Evolutionary conservation across 495 filamentous ascomycete species (phyloP), one percentile per base, ranked within the genome.

Genomic region (Talaromyces thailandensis): DNA sequence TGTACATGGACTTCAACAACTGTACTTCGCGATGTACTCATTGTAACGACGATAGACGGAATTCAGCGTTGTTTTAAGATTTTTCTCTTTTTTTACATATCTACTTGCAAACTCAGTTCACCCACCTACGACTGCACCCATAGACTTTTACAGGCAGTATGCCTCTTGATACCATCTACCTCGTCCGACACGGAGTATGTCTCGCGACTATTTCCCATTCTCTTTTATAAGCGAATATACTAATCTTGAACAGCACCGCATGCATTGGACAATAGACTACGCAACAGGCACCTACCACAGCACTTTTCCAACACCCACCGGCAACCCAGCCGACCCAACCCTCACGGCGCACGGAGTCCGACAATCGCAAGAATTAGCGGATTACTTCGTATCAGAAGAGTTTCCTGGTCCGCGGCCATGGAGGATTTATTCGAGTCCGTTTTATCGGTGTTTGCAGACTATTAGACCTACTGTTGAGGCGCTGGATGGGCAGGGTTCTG

Each of bases 381-480:
- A 72, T 4, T 80, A 91, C 52, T 74, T 97, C 25, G 50, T 72
- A n/a, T 70, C 71, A 4, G 68, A 87, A 4, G 70, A 86, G 24
- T 88, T 91, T 11, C 81, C 86, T 35, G 79, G 89, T 57, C 88
- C 92, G 25, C 81, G 84, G 59, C 76, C 76, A n/a, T 78, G 75
- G 48, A 66, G 76, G 2, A 76, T 97, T 66, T 97, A 96, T 77
- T 87, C 81, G 14, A 91, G 86, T 64, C 91, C 92, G 14, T 97
- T 93, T 69, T 98, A 96, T 73, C 84, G 94, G 60, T 98, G 94
- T 71, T 76, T 98, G 21, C 90, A 97, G 73, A 98, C 94, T 0
- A 82, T 97, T 48, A 69, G 75, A 58, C 92, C 93, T 0, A 82
- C 84, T 24, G 81, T 90, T 11, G 81, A 86, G 64, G 71, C 71